Evolutionary conservation across 805 yeast genomes (phyloP).

Genomic region (Ogataea thermomethanolica): DNA sequence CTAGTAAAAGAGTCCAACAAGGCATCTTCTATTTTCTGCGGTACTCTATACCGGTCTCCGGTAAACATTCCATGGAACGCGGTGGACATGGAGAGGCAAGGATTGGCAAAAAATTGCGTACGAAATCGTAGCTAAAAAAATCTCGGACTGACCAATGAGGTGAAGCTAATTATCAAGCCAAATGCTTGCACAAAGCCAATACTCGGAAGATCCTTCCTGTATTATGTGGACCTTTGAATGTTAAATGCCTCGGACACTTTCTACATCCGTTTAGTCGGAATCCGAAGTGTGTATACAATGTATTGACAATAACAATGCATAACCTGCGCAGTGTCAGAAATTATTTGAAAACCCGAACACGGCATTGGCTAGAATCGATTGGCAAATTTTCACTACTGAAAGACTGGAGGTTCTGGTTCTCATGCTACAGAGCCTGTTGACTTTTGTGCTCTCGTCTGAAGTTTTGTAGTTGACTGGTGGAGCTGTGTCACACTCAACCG

Average conservation of each 20-base stretch:
- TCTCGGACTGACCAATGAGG: not conserved
- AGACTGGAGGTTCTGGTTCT: not conserved
- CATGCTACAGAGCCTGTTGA: too few relatives aligned
- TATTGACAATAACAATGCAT: not conserved
- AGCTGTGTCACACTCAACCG: not conserved
- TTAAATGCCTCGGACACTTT: slow-evolving; percentile 8
- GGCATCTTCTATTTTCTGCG: slow-evolving; percentile 42
- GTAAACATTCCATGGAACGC: slow-evolving; percentile 22
- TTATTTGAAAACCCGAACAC: slow-evolving; percentile 13
- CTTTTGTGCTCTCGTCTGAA: too few relatives aligned
- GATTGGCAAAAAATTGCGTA: not conserved
- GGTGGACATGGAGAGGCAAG: slow-evolving; percentile 2
- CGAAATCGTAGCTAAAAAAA: not conserved
- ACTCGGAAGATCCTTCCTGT: not conserved
- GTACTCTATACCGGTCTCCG: slow-evolving; percentile 29
- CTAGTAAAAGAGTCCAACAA: slow-evolving; percentile 41
- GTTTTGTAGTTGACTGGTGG: not conserved
- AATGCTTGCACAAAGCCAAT: not conserved
- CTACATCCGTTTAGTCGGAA: slow-evolving; percentile 1
- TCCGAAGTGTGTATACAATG: slow-evolving; percentile 5
- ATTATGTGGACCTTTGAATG: not conserved
- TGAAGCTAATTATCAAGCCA: not conserved
- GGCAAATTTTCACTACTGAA: not conserved
- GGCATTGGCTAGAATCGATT: slow-evolving; percentile 16
- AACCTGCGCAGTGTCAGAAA: not conserved